Evolutionary conservation across 441 rosid genomes (phyloP).

Genomic region (Eruca vesicaria): DNA sequence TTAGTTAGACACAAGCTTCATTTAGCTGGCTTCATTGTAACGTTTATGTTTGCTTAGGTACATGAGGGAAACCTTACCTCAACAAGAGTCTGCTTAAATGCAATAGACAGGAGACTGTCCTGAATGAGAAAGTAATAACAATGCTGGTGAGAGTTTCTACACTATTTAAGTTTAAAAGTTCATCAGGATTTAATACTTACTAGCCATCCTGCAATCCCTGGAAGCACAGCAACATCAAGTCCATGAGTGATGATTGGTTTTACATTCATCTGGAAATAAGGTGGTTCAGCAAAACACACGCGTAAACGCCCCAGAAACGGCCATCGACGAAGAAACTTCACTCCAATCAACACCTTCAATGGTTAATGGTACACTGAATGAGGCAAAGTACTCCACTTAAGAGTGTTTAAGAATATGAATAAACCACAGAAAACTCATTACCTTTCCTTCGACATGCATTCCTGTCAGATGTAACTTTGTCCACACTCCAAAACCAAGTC

Average conservation of each 20-base stretch:
- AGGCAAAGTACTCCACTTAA: neutral
- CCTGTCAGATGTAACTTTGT: slow-evolving; percentile 90
- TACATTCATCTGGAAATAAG: slow-evolving; percentile 87
- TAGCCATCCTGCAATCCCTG: slow-evolving; percentile 98
- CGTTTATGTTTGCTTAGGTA: neutral
- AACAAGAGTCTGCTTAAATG: slow-evolving; percentile 94
- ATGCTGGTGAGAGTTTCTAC: slow-evolving; percentile 2
- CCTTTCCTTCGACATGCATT: slow-evolving; percentile 99
- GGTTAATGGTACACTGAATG: neutral
- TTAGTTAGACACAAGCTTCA: neutral
- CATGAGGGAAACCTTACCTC: slow-evolving; percentile 50
- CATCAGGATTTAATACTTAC: slow-evolving; percentile 48
- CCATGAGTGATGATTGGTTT: slow-evolving; percentile 80
- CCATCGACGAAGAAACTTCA: slow-evolving; percentile 81
- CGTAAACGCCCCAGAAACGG: slow-evolving; percentile 90
- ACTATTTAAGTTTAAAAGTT: neutral
- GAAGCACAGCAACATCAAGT: slow-evolving; percentile 82
- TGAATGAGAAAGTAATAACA: slow-evolving; percentile 31
- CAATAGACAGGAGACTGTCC: slow-evolving; percentile 84
- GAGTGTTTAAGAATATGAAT: too few species aligned
- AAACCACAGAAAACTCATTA: slow-evolving; percentile 25
- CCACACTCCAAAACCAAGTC: slow-evolving; percentile 92
- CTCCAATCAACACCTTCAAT: slow-evolving; percentile 79
- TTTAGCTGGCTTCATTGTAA: neutral
- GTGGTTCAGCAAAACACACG: slow-evolving; percentile 97